phyloP scores from a whole-genome alignment of 306 rosid genomes.

The Luffa acutangula region DNA sequence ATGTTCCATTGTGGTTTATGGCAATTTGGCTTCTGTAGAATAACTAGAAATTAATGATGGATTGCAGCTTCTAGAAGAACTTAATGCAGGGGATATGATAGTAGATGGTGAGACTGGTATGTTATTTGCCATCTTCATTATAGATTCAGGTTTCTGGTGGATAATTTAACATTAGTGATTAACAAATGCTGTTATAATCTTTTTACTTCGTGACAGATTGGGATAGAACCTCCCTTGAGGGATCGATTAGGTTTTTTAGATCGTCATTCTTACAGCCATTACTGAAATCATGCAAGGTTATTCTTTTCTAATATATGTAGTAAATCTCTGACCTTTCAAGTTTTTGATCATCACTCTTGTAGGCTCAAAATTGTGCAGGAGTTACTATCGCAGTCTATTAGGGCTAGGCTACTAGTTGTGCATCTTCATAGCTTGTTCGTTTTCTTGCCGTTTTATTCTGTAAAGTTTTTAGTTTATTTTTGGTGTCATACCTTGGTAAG shows the following conservation, averaged over 20 bases:
- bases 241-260: conserved; percentile 49
- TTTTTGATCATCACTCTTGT: background rate
- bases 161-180: no score
- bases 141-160: no score
- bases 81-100: conserved; percentile 37
- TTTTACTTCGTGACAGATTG: no score
- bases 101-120: conserved; percentile 52
- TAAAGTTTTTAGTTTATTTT: no score
- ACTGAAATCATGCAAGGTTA: conserved; percentile 63
- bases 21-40: background rate
- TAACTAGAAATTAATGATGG: conserved; percentile 3
- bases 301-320: background rate
- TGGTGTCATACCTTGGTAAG: background rate
- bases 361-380: background rate
- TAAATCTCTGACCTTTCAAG: background rate
- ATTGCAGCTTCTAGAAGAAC: conserved; percentile 66
- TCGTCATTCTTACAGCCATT: conserved; percentile 67
- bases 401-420: no score
- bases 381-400: no score
- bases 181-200: no score
- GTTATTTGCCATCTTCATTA: conserved; percentile 12
- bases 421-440: no score
- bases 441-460: no score
- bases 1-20: background rate
- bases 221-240: conserved; percentile 61